phyloP scores from a whole-genome alignment of 495 filamentous ascomycete genomes.

The Podospora pseudopauciseta region DNA sequence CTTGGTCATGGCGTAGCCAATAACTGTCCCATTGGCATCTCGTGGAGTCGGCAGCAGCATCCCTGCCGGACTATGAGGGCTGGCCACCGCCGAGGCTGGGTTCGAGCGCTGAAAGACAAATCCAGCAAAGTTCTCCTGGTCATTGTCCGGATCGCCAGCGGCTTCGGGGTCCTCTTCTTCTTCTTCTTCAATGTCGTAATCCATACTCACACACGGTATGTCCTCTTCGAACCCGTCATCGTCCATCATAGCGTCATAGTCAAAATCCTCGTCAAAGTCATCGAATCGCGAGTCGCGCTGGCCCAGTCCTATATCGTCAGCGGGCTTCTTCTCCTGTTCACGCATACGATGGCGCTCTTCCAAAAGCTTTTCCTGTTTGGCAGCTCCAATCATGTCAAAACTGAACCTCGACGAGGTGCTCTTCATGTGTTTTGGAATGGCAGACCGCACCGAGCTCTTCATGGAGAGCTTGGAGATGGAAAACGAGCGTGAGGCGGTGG shows the following conservation, averaged over 20 bases:
- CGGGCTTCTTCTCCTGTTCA: slow-evolving; percentile 51
- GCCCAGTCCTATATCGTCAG: slow-evolving; percentile 26
- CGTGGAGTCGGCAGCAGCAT: slow-evolving; percentile 49
- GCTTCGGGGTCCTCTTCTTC: slow-evolving; percentile 26
- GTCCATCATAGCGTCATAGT: slow-evolving; percentile 68
- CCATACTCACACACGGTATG: slow-evolving; percentile 71
- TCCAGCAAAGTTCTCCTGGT: slow-evolving; percentile 52
- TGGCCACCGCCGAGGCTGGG: slow-evolving; percentile 45
- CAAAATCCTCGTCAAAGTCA: slow-evolving; percentile 65
- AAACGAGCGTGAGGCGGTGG: slow-evolving; percentile 30
- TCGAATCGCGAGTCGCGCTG: slow-evolving; percentile 48
- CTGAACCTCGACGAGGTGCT: slow-evolving; percentile 87
- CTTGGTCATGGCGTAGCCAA: slow-evolving; percentile 50
- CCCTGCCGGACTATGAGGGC: slow-evolving; percentile 41
- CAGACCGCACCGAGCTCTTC: slow-evolving; percentile 44
- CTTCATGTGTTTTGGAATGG: slow-evolving; percentile 70
- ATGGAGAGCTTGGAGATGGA: slow-evolving; percentile 41
- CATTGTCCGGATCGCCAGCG: slow-evolving; percentile 41
- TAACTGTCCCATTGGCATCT: slow-evolving; percentile 47
- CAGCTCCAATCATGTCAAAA: slow-evolving; percentile 86
- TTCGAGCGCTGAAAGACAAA: slow-evolving; percentile 53
- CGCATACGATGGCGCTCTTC: slow-evolving; percentile 82
- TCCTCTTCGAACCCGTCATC: slow-evolving; percentile 69
- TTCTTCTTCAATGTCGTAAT: slow-evolving; percentile 42
- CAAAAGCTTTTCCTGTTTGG: slow-evolving; percentile 72